phyloP scores from a whole-genome alignment of 495 filamentous ascomycete species.

The Jackrogersella minutella region DNA sequence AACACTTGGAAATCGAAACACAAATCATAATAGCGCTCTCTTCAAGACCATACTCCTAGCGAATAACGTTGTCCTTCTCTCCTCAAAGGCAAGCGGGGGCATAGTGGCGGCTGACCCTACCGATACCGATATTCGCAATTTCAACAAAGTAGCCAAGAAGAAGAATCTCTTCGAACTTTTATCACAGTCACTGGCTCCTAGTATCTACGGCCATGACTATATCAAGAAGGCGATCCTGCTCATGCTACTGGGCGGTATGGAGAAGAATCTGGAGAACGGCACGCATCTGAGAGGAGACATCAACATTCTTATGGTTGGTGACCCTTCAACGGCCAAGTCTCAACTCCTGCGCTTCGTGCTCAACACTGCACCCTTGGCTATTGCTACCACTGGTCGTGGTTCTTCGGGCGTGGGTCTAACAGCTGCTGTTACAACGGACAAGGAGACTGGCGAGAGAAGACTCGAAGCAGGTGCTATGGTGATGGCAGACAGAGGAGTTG shows the following conservation, averaged over 20 bases:
- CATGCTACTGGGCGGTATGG: conserved; percentile 97
- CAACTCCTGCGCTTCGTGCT: conserved; percentile 97
- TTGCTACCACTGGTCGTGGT: conserved; percentile 95
- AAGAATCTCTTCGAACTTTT: conserved; percentile 91
- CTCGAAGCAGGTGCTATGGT: conserved; percentile 99
- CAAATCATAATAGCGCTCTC: conserved; percentile 81
- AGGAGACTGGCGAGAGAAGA: conserved; percentile 95
- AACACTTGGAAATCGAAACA: conserved; percentile 93
- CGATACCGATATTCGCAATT: conserved; percentile 97
- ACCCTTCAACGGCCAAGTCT: conserved; percentile 98
- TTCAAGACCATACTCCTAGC: conserved; percentile 94
- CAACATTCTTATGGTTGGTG: conserved; percentile 99
- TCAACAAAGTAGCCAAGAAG: conserved; percentile 97
- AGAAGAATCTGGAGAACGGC: conserved; percentile 98
- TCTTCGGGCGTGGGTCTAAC: conserved; percentile 99
- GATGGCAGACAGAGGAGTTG: conserved; percentile 93
- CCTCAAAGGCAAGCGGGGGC: conserved; percentile 94
- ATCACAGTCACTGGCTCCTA: conserved; percentile 96
- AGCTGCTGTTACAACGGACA: conserved; percentile 93
- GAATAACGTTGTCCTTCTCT: conserved; percentile 94
- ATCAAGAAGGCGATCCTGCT: conserved; percentile 98
- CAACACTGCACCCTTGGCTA: conserved; percentile 95
- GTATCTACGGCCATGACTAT: conserved; percentile 96
- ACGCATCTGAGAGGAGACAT: conserved; percentile 98
- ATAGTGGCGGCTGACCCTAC: conserved; percentile 92